phyloP scores from a whole-genome alignment of 352 stramenopile species.

The Phytophthora vignae region DNA sequence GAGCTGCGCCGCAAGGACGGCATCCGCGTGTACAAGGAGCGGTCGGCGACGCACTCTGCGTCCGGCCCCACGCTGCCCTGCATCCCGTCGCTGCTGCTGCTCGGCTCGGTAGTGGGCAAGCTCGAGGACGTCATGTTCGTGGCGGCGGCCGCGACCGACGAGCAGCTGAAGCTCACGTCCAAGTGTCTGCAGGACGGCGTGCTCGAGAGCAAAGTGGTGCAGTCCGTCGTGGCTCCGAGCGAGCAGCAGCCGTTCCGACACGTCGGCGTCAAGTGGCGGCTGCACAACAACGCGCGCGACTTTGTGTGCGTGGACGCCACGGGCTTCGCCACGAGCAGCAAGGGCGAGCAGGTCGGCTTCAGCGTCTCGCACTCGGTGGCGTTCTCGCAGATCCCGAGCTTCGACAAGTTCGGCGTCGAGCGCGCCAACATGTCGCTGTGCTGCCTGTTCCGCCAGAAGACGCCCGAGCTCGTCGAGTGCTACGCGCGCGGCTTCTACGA shows the following conservation, averaged over 20 bases:
- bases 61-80: slow-evolving; percentile 8
- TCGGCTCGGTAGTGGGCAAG: slow-evolving; percentile 31
- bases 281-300: slow-evolving; percentile 53
- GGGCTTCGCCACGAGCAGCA: slow-evolving; percentile 22
- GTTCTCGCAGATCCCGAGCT: slow-evolving; percentile 51
- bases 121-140: slow-evolving; percentile 46
- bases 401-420: slow-evolving; percentile 70
- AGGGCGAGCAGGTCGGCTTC: slow-evolving; percentile 39
- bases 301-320: slow-evolving; percentile 55
- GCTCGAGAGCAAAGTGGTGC: slow-evolving; percentile 61
- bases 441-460: slow-evolving; percentile 54
- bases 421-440: slow-evolving; percentile 64
- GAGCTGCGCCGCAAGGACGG: slow-evolving; percentile 41
- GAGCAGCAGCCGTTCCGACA: slow-evolving; percentile 58
- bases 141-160: slow-evolving; percentile 32
- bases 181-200: slow-evolving; percentile 51
- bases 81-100: slow-evolving; percentile 42
- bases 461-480: slow-evolving; percentile 47
- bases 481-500: slow-evolving; percentile 62
- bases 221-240: slow-evolving; percentile 51
- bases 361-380: slow-evolving; percentile 47
- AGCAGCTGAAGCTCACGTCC: slow-evolving; percentile 62
- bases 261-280: slow-evolving; percentile 66
- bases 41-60: neutral
- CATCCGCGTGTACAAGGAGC: slow-evolving; percentile 41